Conservation (phyloP, 2,329 filamentous ascomycete genomes). For the Trichoderma guizhouense region DNA sequence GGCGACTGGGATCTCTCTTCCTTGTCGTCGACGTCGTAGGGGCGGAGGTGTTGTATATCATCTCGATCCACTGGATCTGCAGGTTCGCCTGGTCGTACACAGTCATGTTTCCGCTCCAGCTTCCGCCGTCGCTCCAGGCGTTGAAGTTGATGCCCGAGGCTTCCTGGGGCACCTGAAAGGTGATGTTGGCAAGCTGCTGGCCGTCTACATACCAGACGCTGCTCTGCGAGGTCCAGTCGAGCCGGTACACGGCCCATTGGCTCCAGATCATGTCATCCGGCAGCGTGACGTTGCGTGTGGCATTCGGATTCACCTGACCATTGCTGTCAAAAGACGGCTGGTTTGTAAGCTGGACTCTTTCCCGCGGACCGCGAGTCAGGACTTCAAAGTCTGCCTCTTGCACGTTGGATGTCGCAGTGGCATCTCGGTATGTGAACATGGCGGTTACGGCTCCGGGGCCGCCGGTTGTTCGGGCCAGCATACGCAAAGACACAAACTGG, state of each 20-base stretch:
- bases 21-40: too few relatives aligned
- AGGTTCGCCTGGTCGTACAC: constrained; percentile 48
- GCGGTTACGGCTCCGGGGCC: constrained; percentile 48
- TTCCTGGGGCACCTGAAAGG: constrained; percentile 53
- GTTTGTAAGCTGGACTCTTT: constrained; percentile 56
- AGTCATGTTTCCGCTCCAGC: constrained; percentile 59
- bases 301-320: constrained; percentile 42
- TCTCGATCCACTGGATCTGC: constrained; percentile 61
- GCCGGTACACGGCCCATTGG: constrained; percentile 56
- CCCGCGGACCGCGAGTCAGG: constrained; percentile 43
- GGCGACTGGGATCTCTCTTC: background rate
- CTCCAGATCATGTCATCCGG: constrained; percentile 46
- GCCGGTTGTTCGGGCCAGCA: constrained; percentile 50
- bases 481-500: constrained; percentile 40
- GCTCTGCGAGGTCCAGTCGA: constrained; percentile 55
- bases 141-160: constrained; percentile 54
- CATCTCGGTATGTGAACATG: constrained; percentile 50
- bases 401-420: constrained; percentile 32
- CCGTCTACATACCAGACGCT: constrained; percentile 57
- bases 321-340: constrained; percentile 50
- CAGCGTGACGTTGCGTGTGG: constrained; percentile 47
- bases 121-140: constrained; percentile 58
- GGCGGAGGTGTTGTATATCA: constrained; percentile 49
- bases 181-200: constrained; percentile 47
- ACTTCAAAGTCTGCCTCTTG: constrained; percentile 55